phyloP scores from a whole-genome alignment of 768 basidiomycete genomes.

The Holtermannia corniformis region DNA sequence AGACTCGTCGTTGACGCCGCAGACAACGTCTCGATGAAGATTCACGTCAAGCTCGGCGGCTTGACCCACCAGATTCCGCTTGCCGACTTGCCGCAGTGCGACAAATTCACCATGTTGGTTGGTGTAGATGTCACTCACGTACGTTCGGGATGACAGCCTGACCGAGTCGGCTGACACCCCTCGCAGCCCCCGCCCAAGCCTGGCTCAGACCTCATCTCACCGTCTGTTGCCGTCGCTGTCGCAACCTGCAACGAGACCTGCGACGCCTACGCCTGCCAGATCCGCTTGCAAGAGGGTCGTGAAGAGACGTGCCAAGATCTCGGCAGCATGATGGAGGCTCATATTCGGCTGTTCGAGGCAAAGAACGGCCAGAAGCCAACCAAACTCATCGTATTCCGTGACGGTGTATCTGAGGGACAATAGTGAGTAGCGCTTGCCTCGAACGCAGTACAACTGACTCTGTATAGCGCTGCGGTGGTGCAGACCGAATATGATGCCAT shows the following conservation, averaged over 20 bases:
- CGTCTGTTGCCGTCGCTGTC: slow-evolving; percentile 31
- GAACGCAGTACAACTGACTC: background rate
- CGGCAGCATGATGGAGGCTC: slow-evolving; percentile 24
- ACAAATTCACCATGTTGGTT: slow-evolving; percentile 14
- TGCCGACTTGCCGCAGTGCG: slow-evolving; percentile 6
- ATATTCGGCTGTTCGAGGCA: slow-evolving; percentile 28
- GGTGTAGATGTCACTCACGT: slow-evolving; percentile 21
- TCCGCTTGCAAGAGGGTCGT: slow-evolving; percentile 39
- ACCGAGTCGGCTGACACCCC: slow-evolving; percentile 31
- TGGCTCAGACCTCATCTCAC: slow-evolving; percentile 17
- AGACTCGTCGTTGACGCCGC: slow-evolving; percentile 5
- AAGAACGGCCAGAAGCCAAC: slow-evolving; percentile 27
- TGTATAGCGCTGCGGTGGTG: background rate
- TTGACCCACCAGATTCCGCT: slow-evolving; percentile 30
- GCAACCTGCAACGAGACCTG: slow-evolving; percentile 25
- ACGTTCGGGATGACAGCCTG: slow-evolving; percentile 26
- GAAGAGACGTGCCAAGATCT: slow-evolving; percentile 39
- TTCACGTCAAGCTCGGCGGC: slow-evolving; percentile 40
- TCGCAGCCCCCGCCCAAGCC: slow-evolving; percentile 25
- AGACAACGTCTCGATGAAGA: slow-evolving; percentile 38
- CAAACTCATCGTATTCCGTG: slow-evolving; percentile 40
- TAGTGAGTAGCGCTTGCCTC: slow-evolving; percentile 17
- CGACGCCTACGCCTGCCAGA: slow-evolving; percentile 16
- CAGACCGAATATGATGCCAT: slow-evolving; percentile 26
- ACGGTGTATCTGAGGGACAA: slow-evolving; percentile 40